Conservation (phyloP, 495 filamentous ascomycete species). For the Neurospora cerealis region DNA sequence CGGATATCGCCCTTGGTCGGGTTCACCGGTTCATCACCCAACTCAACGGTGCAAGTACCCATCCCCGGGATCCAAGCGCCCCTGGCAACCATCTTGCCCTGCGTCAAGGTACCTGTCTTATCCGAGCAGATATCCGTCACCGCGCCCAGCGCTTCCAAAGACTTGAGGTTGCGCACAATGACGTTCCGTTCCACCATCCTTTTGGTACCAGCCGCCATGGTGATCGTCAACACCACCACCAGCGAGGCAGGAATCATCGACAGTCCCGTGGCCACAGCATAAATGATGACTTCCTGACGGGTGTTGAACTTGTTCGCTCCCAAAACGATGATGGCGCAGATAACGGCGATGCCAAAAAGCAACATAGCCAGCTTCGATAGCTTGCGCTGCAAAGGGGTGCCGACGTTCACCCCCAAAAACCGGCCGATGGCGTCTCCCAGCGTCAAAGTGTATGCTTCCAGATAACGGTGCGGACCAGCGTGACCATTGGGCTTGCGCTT, state of each 20-base stretch:
- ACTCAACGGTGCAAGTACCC: slow-evolving; percentile 46
- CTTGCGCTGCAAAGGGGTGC: slow-evolving; percentile 72
- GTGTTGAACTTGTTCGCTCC: slow-evolving; percentile 62
- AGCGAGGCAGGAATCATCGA: slow-evolving; percentile 70
- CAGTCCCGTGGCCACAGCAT: slow-evolving; percentile 64
- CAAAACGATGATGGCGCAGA: slow-evolving; percentile 73
- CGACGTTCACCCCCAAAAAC: slow-evolving; percentile 63
- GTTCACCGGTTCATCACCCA: slow-evolving; percentile 38
- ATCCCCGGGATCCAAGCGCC: slow-evolving; percentile 68
- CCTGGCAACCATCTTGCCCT: slow-evolving; percentile 64
- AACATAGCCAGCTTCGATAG: slow-evolving; percentile 65
- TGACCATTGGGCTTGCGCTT: slow-evolving; percentile 49
- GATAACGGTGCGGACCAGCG: slow-evolving; percentile 54
- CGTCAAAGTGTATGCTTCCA: slow-evolving; percentile 59
- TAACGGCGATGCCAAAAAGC: slow-evolving; percentile 62
- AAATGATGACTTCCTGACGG: slow-evolving; percentile 70
- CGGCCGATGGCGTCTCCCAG: slow-evolving; percentile 54
- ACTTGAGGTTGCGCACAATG: slow-evolving; percentile 62
- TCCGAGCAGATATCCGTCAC: slow-evolving; percentile 83
- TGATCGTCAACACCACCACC: slow-evolving; percentile 61
- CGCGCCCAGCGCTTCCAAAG: slow-evolving; percentile 71
- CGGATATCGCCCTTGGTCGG: slow-evolving; percentile 19
- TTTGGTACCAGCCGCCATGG: slow-evolving; percentile 69
- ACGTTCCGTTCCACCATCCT: slow-evolving; percentile 69
- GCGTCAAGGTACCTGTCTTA: slow-evolving; percentile 76